Evolutionary conservation across 2,329 filamentous ascomycete genomes (phyloP).

Genomic region (Colletotrichum australisinense): DNA sequence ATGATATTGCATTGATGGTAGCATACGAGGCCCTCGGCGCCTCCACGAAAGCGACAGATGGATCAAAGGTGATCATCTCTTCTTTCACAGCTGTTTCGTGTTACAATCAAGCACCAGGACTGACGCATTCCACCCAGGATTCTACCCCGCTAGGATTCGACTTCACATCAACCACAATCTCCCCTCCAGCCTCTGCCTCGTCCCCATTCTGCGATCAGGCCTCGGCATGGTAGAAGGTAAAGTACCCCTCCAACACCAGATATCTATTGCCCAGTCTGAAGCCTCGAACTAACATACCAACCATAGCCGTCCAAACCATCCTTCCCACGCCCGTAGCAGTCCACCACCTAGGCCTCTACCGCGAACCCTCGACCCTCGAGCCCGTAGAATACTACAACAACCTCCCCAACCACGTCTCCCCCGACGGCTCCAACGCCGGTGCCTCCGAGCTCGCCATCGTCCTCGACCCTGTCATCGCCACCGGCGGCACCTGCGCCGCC

Average conservation of each 20-base stretch:
- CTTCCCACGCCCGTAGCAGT: constrained; percentile 84
- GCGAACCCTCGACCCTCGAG: constrained; percentile 86
- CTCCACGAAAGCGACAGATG: constrained; percentile 66
- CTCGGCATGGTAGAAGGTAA: constrained; percentile 89
- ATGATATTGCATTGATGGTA: constrained; percentile 88
- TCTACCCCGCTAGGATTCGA: constrained; percentile 81
- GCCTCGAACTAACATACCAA: constrained; percentile 14
- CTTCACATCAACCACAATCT: constrained; percentile 74
- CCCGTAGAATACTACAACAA: constrained; percentile 99
- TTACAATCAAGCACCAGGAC: not conserved
- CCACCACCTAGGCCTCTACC: constrained; percentile 95
- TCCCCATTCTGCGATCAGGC: constrained; percentile 93
- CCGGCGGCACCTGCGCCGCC: constrained; percentile 88
- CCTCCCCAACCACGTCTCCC: constrained; percentile 76
- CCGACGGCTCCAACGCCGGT: constrained; percentile 49
- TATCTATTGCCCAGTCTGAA: not conserved
- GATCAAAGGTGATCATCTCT: constrained; percentile 67
- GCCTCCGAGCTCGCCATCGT: constrained; percentile 77
- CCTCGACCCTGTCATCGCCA: constrained; percentile 93
- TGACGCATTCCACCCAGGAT: constrained; percentile 62
- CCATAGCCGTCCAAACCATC: constrained; percentile 79
- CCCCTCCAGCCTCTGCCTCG: constrained; percentile 77
- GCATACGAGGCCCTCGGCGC: constrained; percentile 82
- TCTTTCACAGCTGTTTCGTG: not conserved
- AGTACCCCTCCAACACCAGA: not conserved